A percentile compares a stretch with the other conserved stretches of the same genome.
Conservation (phyloP, 768 basidiomycete species). For the Tricholoma bakamatsutake region DNA sequence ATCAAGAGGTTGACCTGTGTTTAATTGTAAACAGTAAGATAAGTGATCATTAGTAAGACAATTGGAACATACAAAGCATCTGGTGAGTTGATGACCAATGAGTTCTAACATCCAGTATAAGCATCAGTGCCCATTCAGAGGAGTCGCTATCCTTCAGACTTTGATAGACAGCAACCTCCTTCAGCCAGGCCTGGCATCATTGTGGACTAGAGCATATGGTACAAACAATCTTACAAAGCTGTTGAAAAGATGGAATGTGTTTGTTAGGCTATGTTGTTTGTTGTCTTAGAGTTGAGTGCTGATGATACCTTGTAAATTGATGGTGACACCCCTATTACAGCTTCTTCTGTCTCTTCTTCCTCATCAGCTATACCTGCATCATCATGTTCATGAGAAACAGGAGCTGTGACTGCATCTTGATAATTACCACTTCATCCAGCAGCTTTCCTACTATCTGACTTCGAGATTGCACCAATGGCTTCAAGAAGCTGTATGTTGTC, state of each 20-base stretch:
- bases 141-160: not conserved
- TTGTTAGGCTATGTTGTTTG: no score
- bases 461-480: not conserved
- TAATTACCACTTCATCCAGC: not conserved
- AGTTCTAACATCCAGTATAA: slow-evolving; percentile 24
- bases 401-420: no score
- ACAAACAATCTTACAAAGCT: slow-evolving; percentile 23
- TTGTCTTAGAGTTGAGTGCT: not conserved
- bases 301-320: not conserved
- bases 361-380: no score
- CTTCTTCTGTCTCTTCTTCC: not conserved
- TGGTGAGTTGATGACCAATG: slow-evolving; percentile 25
- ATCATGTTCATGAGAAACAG: no score
- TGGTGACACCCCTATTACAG: no score
- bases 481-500: slow-evolving; percentile 17
- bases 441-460: slow-evolving; percentile 18
- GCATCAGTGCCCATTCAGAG: slow-evolving; percentile 13
- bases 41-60: not conserved
- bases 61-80: slow-evolving; percentile 20
- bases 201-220: slow-evolving; percentile 20
- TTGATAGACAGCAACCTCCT: slow-evolving; percentile 6
- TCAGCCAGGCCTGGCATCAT: slow-evolving; percentile 12
- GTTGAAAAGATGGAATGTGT: not conserved
- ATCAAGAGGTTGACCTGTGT: slow-evolving; percentile 13
- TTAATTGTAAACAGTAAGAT: not conserved